A percentile compares a stretch with the other conserved stretches of the same genome.
Evolutionary conservation across 495 filamentous ascomycete genomes (phyloP).

Genomic region (Bathelium albidoporum): DNA sequence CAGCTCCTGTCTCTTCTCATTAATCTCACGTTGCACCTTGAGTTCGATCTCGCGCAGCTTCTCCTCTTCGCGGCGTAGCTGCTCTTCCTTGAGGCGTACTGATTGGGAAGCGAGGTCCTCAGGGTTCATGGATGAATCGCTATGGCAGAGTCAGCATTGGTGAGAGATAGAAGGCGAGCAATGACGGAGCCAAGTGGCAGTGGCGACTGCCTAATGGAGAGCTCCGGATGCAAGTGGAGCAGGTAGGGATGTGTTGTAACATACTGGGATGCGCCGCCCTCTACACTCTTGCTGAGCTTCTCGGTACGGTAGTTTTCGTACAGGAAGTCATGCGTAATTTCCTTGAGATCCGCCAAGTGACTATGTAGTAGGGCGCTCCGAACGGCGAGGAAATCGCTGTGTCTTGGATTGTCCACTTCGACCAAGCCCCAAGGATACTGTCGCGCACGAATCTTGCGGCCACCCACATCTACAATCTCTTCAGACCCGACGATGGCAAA

Average conservation of each 20-base stretch:
- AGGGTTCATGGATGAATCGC: slow-evolving; percentile 87
- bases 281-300: slow-evolving; percentile 98
- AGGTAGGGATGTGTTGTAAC: slow-evolving; percentile 56
- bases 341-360: slow-evolving; percentile 95
- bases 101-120: slow-evolving; percentile 95
- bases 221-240: slow-evolving; percentile 19
- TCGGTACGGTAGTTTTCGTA: slow-evolving; percentile 99
- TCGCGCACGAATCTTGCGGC: slow-evolving; percentile 53
- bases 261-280: slow-evolving; percentile 53
- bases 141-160: slow-evolving; percentile 15
- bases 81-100: slow-evolving; percentile 96
- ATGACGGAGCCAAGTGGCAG: neutral
- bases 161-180: neutral
- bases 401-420: slow-evolving; percentile 96
- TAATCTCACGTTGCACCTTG: slow-evolving; percentile 99
- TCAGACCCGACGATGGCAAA: slow-evolving; percentile 98
- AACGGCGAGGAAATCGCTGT: slow-evolving; percentile 96
- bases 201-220: slow-evolving; percentile 24
- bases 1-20: slow-evolving; percentile 98
- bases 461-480: slow-evolving; percentile 86
- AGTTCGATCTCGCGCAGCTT: slow-evolving; percentile 98
- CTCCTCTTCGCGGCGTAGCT: slow-evolving; percentile 97
- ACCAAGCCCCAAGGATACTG: slow-evolving; percentile 99
- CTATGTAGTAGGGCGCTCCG: slow-evolving; percentile 92
- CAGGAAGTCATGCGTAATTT: slow-evolving; percentile 98